Evolutionary conservation across 768 basidiomycete genomes (phyloP), one percentile per base, ranked within the genome.

Genomic region (Tulasnella sp.): DNA sequence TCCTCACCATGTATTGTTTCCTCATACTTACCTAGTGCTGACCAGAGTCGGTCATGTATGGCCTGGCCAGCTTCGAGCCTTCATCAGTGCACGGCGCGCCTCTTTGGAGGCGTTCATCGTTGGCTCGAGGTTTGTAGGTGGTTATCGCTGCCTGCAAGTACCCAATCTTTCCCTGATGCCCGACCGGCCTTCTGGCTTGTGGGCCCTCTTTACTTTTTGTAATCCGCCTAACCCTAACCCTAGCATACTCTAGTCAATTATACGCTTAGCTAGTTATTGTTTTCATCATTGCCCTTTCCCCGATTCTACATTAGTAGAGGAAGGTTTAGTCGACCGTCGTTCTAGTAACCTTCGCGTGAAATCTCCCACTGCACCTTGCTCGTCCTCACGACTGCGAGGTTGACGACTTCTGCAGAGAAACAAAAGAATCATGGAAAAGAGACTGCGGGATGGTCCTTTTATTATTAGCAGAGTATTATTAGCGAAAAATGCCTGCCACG

Each of bases 1-100:
- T 40, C 22, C 12, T 6, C 24, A 24, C 44, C 46, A 16, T 14
- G 5, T 31, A 28, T 14, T 5, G 31, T n/a, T 40, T 40, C 74
- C 46, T 42, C 74, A 75, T 75, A 75, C 74, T 75, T 75, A 75
- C 74, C 74, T 75, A 44, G 74, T 75, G 24, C 74, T 75, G 74
- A 44, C 74, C 40, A 42, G 40, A 48, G 41, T 48, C 74, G 41
- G 40, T 75, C 74, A 75, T 4, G 74, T 20, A 75, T 48, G 74
- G 74, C 41, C 74, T 42, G 40, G 74, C 41, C 74, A 75, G 74
- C 46, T 48, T 48, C 74, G 74, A 24, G 40, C 46, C 24, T 44
- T 75, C 74, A 75, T 75, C 74, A 75, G 20, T 41, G 74, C 74
- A 75, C 41, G 74, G 74, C 74, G 74, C 74, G 41, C 41, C 74